Conservation (phyloP, 768 basidiomycete species). For the Russula griseocarnosa region DNA sequence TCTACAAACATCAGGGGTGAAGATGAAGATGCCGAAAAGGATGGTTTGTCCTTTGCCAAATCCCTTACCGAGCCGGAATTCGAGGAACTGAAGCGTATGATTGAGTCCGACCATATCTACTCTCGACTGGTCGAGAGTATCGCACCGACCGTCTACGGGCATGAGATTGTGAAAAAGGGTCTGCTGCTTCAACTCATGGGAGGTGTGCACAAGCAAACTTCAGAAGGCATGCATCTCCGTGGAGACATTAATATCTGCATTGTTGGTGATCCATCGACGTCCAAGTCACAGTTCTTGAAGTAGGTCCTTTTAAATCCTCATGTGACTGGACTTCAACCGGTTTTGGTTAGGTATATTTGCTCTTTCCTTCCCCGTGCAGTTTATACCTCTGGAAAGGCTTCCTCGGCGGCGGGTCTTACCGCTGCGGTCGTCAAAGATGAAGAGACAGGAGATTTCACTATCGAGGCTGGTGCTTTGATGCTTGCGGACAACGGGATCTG, state of each 20-base stretch:
- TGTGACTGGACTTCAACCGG: conserved; percentile 7
- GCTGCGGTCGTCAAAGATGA: conserved; percentile 98
- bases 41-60: conserved; percentile 79
- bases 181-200: conserved; percentile 95
- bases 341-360: conserved; percentile 76
- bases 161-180: conserved; percentile 99
- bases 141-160: conserved; percentile 97
- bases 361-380: conserved; percentile 97
- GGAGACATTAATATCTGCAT: conserved; percentile 99
- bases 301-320: conserved; percentile 39
- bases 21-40: conserved; percentile 72
- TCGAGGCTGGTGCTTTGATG: conserved; percentile 99
- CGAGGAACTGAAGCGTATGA: conserved; percentile 92
- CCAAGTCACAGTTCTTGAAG: conserved; percentile 99
- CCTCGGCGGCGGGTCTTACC: conserved; percentile 96
- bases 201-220: conserved; percentile 94
- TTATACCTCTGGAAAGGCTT: conserved; percentile 99
- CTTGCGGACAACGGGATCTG: conserved; percentile 99
- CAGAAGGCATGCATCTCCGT: conserved; percentile 95
- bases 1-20: conserved; percentile 90
- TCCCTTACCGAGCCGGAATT: conserved; percentile 91
- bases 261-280: conserved; percentile 93
- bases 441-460: conserved; percentile 98
- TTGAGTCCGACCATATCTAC: conserved; percentile 92
- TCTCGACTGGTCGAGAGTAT: conserved; percentile 89